phyloP scores from a whole-genome alignment of 2,329 filamentous ascomycete genomes.

The Purpureocillium takamizusanense region DNA sequence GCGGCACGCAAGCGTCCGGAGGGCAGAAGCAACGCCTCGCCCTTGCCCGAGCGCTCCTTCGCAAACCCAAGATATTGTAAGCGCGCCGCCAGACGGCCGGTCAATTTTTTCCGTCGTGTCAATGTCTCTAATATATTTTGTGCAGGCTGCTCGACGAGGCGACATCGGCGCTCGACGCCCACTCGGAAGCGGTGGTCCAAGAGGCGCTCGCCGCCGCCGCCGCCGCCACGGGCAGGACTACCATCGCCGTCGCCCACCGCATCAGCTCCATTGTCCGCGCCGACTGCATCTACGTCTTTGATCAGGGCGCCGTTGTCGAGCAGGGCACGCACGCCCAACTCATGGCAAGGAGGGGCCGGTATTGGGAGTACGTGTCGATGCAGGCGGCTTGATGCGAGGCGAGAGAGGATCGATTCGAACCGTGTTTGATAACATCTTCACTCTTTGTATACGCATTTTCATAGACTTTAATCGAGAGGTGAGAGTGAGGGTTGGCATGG shows the following conservation, averaged over 20 bases:
- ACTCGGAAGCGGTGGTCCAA: conserved; percentile 33
- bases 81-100: too few relatives aligned
- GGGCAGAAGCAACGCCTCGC: conserved; percentile 60
- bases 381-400: too few relatives aligned
- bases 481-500: too few relatives aligned
- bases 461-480: too few relatives aligned
- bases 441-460: too few relatives aligned
- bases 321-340: not conserved
- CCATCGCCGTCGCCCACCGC: not conserved
- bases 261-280: not conserved
- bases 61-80: conserved; percentile 46
- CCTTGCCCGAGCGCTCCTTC: conserved; percentile 58
- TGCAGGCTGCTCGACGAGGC: conserved; percentile 53
- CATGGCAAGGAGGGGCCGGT: not conserved
- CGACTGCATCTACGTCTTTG: not conserved
- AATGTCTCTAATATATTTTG: too few relatives aligned
- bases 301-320: not conserved
- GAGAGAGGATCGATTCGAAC: too few relatives aligned
- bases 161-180: conserved; percentile 47
- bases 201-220: not conserved
- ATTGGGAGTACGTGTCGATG: not conserved
- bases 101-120: too few relatives aligned
- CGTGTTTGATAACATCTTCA: too few relatives aligned
- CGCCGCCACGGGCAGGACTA: not conserved
- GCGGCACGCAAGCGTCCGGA: conserved; percentile 54